phyloP scores from a whole-genome alignment of 805 yeast genomes.

The Cyberlindnera euphorbiiphila region DNA sequence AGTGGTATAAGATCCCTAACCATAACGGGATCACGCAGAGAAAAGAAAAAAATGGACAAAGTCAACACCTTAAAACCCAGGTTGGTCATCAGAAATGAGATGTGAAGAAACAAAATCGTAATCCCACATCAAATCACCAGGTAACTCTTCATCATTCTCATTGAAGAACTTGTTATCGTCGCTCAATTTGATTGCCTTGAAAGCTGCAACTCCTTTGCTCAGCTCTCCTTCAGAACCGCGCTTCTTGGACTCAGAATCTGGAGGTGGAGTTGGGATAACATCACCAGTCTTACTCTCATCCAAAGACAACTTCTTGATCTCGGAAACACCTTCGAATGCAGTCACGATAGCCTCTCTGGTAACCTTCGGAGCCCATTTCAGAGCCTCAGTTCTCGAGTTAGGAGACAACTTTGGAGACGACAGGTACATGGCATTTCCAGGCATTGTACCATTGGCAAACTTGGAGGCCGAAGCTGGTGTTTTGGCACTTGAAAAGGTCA shows the following conservation, averaged over 20 bases:
- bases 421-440: constrained; percentile 16
- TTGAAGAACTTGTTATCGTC: constrained; percentile 19
- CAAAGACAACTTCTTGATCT: constrained; percentile 20
- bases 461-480: constrained; percentile 26
- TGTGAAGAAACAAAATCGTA: constrained; percentile 17
- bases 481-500: constrained; percentile 26
- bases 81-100: constrained; percentile 4
- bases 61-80: constrained; percentile 3
- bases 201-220: constrained; percentile 5
- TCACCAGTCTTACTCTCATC: constrained; percentile 10
- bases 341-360: constrained; percentile 25
- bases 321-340: constrained; percentile 18
- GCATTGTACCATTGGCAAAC: constrained; percentile 4
- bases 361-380: constrained; percentile 25
- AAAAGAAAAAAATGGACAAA: no score
- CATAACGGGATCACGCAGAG: no score
- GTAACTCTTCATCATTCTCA: constrained; percentile 16
- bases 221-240: constrained; percentile 8
- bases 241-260: constrained; percentile 9
- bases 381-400: constrained; percentile 7
- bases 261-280: constrained; percentile 14
- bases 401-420: constrained; percentile 28
- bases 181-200: constrained; percentile 20
- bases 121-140: constrained; percentile 23
- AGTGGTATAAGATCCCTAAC: no score